Evolutionary conservation across 176 grass and related monocot genomes (phyloP).

Genomic region (Lolium rigidum): DNA sequence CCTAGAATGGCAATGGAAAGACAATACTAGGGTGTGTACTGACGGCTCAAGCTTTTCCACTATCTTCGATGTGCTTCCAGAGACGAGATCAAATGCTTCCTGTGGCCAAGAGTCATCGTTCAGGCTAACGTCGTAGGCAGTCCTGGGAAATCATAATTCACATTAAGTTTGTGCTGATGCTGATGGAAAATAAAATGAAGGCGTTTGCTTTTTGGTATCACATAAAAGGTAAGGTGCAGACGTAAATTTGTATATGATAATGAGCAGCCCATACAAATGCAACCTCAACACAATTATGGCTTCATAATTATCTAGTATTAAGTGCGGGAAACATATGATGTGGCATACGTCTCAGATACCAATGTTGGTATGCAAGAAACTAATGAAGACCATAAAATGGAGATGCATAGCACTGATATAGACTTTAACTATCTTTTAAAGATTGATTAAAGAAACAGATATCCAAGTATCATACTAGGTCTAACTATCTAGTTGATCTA

Average conservation of each 20-base stretch:
- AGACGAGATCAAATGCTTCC: conserved; percentile 67
- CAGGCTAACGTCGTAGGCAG: conserved; percentile 74
- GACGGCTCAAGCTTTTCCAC: conserved; percentile 74
- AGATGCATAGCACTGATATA: not conserved
- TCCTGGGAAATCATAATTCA: conserved; percentile 39
- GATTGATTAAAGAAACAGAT: too few species aligned
- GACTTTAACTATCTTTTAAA: not conserved
- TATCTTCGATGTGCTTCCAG: conserved; percentile 61
- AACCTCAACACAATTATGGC: too few species aligned
- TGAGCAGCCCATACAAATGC: not conserved
- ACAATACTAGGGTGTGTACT: conserved; percentile 24
- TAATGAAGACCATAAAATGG: not conserved
- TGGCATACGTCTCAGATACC: not conserved
- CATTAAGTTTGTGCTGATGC: not conserved
- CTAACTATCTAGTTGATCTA: too few species aligned
- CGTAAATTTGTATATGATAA: not conserved
- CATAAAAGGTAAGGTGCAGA: not conserved
- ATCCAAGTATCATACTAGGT: too few species aligned
- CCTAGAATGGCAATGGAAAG: not conserved
- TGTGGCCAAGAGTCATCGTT: conserved; percentile 77
- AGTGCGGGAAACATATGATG: not conserved
- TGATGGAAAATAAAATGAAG: not conserved
- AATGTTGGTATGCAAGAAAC: not conserved
- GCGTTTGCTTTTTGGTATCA: not conserved
- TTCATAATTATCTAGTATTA: too few species aligned